Base-by-base conservation (phyloP, 345 rosid genomes). In the Linum lewisii region DNA sequence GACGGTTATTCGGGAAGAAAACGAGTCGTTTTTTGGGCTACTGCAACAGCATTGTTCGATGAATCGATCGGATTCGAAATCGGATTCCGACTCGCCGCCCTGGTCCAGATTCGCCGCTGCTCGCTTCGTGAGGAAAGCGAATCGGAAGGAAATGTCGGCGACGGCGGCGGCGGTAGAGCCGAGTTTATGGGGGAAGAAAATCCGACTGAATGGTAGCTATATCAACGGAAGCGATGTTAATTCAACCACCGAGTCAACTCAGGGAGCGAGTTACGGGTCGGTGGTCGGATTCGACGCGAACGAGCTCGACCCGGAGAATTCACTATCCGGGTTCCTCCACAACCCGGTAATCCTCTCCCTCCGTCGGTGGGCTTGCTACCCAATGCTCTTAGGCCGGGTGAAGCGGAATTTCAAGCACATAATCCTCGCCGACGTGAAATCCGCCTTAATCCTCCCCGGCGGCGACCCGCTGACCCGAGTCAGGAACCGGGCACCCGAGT, bases 261-360 rank as follows among this genome's bases (percentile, higher is more conserved):
- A 67, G 76, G 23, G 78, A 29, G 34, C 34, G 79, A 82, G 74
- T 68, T 87, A 93, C 64, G 99, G 99, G 2, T 93, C 99, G 1
- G 59, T 93, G n/a, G 81, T 84, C 54, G 80, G 88, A 11, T 93
- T 93, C 62, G 91, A 85, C 19, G 82, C 75, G 53, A 75, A 64
- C 34, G 99, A 89, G 77, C 81, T 93, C 59, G 95, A 89, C 74
- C 88, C 97, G 21, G 97, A 93, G 72, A 78, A 81, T 79, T 83
- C 99, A 59, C 78, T 93, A 0, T 66, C 87, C 10, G 99, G 97
- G 44, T 93, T 93, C 21, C 34, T 93, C 53, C 85, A 85, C 32
- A 81, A 79, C 45, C 85, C 85, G 29, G 94, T 94, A 0, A 69
- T 89, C 71, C n/a, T n/a, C n/a, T 76, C 80, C 65, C 53, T 93